Conservation (phyloP, 1,139 yeast species). For the Nematodospora anomalae region DNA sequence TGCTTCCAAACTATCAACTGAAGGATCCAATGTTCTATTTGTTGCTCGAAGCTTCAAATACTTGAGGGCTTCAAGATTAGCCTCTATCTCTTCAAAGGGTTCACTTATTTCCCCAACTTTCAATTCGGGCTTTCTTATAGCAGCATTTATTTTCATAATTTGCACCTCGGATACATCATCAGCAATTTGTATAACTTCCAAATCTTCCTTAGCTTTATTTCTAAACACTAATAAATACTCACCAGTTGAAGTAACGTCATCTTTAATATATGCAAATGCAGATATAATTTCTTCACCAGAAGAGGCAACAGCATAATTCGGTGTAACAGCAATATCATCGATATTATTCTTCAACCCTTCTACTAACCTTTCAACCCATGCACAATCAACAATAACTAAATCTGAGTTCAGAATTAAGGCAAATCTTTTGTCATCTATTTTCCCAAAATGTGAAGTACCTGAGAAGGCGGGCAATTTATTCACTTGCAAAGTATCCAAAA, state of each 20-base stretch:
- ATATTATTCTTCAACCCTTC: slow-evolving; percentile 6
- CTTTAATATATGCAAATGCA: slow-evolving; percentile 23
- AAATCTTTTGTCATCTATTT: slow-evolving; percentile 12
- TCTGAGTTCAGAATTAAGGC: slow-evolving; percentile 11
- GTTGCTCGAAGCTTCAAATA: neutral
- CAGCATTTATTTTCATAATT: neutral
- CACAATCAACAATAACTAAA: slow-evolving; percentile 14
- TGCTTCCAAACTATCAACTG: slow-evolving; percentile 16
- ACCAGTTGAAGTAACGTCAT: slow-evolving; percentile 27
- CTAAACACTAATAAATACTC: slow-evolving; percentile 22
- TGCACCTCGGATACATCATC: slow-evolving; percentile 1
- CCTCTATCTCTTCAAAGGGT: slow-evolving; percentile 71
- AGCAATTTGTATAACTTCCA: slow-evolving; percentile 16
- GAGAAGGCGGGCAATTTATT: slow-evolving; percentile 15
- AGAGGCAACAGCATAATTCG: slow-evolving; percentile 9
- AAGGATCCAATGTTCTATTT: slow-evolving; percentile 2
- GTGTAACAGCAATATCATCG: slow-evolving; percentile 3
- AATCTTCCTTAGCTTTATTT: slow-evolving; percentile 11
- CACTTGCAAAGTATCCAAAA: slow-evolving; percentile 17
- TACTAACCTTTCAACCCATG: slow-evolving; percentile 15
- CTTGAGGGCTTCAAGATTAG: slow-evolving; percentile 4
- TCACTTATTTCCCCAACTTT: slow-evolving; percentile 49
- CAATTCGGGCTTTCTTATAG: neutral
- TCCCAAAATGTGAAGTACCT: slow-evolving; percentile 7
- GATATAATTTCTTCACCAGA: slow-evolving; percentile 12